Percentiles rank a stretch among this genome's conserved stretches.
phyloP scores from a whole-genome alignment of 805 yeast genomes.

The Candida endomychidarum region DNA sequence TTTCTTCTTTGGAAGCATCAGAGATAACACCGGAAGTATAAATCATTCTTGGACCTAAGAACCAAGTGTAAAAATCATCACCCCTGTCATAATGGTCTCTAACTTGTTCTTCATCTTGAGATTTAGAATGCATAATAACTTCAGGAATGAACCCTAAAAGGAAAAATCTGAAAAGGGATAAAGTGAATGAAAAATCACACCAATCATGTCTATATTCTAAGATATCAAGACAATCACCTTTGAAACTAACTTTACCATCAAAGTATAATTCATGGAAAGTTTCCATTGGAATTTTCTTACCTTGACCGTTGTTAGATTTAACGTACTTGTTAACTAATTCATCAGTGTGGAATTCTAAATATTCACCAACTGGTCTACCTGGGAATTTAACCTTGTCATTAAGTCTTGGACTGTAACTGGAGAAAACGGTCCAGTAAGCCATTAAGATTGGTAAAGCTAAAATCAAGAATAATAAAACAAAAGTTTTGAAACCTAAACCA shows the following conservation, averaged over 20 bases:
- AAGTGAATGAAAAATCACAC: slow-evolving; percentile 79
- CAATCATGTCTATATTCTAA: slow-evolving; percentile 90
- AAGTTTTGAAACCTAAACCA: slow-evolving; percentile 70
- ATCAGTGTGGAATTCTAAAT: slow-evolving; percentile 77
- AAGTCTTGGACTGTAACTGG: slow-evolving; percentile 77
- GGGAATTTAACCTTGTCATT: slow-evolving; percentile 78
- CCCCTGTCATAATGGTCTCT: slow-evolving; percentile 96
- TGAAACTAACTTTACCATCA: slow-evolving; percentile 79
- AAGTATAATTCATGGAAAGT: slow-evolving; percentile 88
- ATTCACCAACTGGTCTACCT: slow-evolving; percentile 72
- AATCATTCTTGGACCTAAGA: slow-evolving; percentile 91
- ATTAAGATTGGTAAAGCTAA: slow-evolving; percentile 68
- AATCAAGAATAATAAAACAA: slow-evolving; percentile 56
- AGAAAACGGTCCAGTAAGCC: slow-evolving; percentile 79
- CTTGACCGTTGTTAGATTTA: slow-evolving; percentile 52
- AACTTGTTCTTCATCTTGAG: slow-evolving; percentile 95
- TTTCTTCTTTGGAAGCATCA: slow-evolving; percentile 68
- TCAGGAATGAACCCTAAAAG: slow-evolving; percentile 89
- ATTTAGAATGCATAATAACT: slow-evolving; percentile 85
- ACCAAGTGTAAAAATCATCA: slow-evolving; percentile 93
- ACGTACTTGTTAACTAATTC: slow-evolving; percentile 64
- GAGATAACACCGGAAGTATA: slow-evolving; percentile 84
- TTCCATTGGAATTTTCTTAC: slow-evolving; percentile 83
- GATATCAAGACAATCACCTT: slow-evolving; percentile 82
- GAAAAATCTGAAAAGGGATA: slow-evolving; percentile 74